These are phyloP conservation scores for Microdochium paspali DNA, from an alignment of 2,329 filamentous ascomycete species.

Conservation along the genomic window DNA sequence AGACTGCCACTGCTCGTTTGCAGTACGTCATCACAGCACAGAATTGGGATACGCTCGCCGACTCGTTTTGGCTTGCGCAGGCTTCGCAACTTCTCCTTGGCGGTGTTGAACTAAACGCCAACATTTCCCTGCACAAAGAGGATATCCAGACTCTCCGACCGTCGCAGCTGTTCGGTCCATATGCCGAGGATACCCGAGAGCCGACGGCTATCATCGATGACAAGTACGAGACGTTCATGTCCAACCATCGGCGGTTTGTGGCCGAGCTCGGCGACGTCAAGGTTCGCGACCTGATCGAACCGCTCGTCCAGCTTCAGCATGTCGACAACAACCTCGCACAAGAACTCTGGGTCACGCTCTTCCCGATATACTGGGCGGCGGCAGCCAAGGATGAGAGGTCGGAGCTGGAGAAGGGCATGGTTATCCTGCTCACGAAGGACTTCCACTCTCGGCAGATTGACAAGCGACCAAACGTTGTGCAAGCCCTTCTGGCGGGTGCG, in stretches of 20 bases:
- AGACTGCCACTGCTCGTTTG: conserved; percentile 78
- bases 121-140: conserved; percentile 67
- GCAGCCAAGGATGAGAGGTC: conserved; percentile 78
- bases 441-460: conserved; percentile 93
- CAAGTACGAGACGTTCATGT: conserved; percentile 70
- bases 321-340: conserved; percentile 73
- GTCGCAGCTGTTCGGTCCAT: conserved; percentile 64
- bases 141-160: conserved; percentile 74
- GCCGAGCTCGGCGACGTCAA: conserved; percentile 77
- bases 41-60: conserved; percentile 92
- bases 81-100: conserved; percentile 89
- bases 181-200: conserved; percentile 57
- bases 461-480: conserved; percentile 89
- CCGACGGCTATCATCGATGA: conserved; percentile 69
- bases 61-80: conserved; percentile 96
- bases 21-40: conserved; percentile 85
- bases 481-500: conserved; percentile 81
- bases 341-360: conserved; percentile 82
- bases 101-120: conserved; percentile 76
- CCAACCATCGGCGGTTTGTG: conserved; percentile 74
- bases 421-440: conserved; percentile 86
- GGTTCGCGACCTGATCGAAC: conserved; percentile 80
- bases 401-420: conserved; percentile 84
- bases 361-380: conserved; percentile 90
- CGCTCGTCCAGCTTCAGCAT: conserved; percentile 86